Evolutionary conservation across 495 filamentous ascomycete genomes (phyloP).

Genomic region (Podospora tetraspora): DNA sequence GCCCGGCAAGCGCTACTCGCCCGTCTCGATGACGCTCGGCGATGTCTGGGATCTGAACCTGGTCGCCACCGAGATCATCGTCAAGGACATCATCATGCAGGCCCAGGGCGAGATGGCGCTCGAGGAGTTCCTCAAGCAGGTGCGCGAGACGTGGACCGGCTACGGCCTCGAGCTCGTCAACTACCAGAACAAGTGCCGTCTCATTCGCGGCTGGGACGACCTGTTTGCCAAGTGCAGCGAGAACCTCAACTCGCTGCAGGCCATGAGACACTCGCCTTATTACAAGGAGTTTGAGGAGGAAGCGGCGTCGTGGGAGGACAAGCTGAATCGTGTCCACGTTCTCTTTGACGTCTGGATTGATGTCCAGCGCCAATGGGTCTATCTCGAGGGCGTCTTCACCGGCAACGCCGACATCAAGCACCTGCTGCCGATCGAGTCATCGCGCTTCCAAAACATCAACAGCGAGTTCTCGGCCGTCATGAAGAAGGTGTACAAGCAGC

Average conservation of each 20-base stretch:
- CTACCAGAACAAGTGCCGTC: constrained; percentile 94
- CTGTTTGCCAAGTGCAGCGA: constrained; percentile 98
- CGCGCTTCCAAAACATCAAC: constrained; percentile 97
- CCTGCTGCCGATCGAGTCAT: constrained; percentile 89
- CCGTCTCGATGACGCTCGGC: constrained; percentile 87
- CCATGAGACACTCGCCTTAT: constrained; percentile 98
- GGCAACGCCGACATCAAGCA: constrained; percentile 99
- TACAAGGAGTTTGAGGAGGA: constrained; percentile 99
- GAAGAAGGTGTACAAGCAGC: constrained; percentile 96
- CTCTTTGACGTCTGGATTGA: constrained; percentile 99
- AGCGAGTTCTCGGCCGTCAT: constrained; percentile 95
- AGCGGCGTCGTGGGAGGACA: constrained; percentile 94
- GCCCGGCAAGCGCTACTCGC: constrained; percentile 83
- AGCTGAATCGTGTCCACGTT: constrained; percentile 92
- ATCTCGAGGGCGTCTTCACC: constrained; percentile 96
- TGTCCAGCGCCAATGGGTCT: constrained; percentile 98
- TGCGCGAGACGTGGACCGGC: constrained; percentile 92
- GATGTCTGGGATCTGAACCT: constrained; percentile 98
- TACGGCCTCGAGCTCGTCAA: constrained; percentile 91
- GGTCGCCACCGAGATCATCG: constrained; percentile 72
- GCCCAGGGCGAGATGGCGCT: constrained; percentile 98
- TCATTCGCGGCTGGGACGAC: constrained; percentile 98
- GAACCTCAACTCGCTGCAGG: constrained; percentile 93
- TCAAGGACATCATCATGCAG: constrained; percentile 88
- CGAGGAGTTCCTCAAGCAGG: constrained; percentile 95